Base-by-base conservation (phyloP, 2,329 filamentous ascomycete species). In the Aspergillus flavus region DNA sequence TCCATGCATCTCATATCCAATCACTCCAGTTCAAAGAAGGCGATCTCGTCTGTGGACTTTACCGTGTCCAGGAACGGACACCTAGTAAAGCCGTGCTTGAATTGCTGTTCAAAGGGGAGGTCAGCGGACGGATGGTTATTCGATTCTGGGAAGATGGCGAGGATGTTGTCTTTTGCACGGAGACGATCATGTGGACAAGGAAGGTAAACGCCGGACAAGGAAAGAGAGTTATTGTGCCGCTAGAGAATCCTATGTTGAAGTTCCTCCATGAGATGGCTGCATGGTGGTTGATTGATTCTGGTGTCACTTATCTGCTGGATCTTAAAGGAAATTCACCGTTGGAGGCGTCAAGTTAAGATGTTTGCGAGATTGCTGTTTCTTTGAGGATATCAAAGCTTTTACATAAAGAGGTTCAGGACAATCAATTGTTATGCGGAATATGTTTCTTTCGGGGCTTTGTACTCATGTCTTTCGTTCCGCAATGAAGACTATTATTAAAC, bases 251-350 rank as follows among this genome's bases (percentile, higher is more conserved):
- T 14, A n/a, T 70, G 30, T 14, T 72, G n/a, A 67, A 66, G 11
- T 77, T 70, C 59, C 61, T 78, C 61, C 75, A 78, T 64, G 75
- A 78, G 58, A 66, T 72, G 36, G 71, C 73, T 23, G 58, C 74
- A 32, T 78, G 76, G 76, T 78, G 75, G 75, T 67, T 78, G 61
- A 57, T 78, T 58, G 75, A 75, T 60, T 76, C 74, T 11, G 76
- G 75, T 5, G 68, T 73, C 23, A 57, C 56, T 26, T 78, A 75
- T 70, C 41, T 78, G 65, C 67, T 62, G 58, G 69, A 69, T 32
- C 32, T 72, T 57, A 68, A 71, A 21, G 56, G 52, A 5, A 16
- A 12, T 6, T 4, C 9, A 6, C 11, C 12, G 6, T 28, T 30
- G 16, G 23, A 32, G 6, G 26, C 1, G 14, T 30, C 12, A 16